phyloP scores from a whole-genome alignment of 2,329 filamentous ascomycete genomes.

The Elsinoe necatrix region DNA sequence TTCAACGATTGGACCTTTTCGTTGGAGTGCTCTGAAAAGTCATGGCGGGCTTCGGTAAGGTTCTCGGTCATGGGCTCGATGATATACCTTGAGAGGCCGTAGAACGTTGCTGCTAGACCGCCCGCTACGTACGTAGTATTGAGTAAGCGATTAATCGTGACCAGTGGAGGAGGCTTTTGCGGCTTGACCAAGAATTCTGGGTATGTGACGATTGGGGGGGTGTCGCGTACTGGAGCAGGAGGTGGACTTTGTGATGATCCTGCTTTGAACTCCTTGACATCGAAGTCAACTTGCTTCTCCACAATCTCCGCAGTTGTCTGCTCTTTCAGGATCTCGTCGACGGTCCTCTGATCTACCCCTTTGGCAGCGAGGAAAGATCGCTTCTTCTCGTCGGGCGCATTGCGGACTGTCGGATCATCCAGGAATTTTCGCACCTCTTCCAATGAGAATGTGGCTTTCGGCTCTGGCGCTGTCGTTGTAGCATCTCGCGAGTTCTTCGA shows the following conservation, averaged over 20 bases:
- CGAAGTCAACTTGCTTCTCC: constrained; percentile 16
- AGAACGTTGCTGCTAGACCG: constrained; percentile 50
- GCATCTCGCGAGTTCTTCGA: constrained; percentile 8
- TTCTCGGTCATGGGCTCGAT: constrained; percentile 52
- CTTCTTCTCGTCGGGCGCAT: constrained; percentile 64
- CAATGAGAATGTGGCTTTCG: constrained; percentile 26
- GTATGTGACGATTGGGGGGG: constrained; percentile 58
- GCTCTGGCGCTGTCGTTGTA: constrained; percentile 1
- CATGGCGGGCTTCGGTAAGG: constrained; percentile 49
- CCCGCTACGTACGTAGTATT: constrained; percentile 50
- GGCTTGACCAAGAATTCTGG: constrained; percentile 55
- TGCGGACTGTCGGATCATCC: constrained; percentile 61
- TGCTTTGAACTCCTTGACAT: constrained; percentile 21
- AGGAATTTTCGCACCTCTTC: constrained; percentile 70
- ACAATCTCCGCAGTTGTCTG: not conserved
- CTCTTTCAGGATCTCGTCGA: constrained; percentile 52
- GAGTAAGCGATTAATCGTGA: constrained; percentile 48
- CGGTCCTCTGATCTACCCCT: constrained; percentile 58
- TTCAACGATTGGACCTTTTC: constrained; percentile 49
- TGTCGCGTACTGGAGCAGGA: constrained; percentile 31
- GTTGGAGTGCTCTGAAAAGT: constrained; percentile 46
- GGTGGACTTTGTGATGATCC: not conserved
- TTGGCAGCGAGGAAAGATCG: constrained; percentile 68
- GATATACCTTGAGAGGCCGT: constrained; percentile 62
- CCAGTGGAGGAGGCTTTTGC: constrained; percentile 49